Conservation (phyloP, 768 basidiomycete species). For the Xerocomellus amylosporus region DNA sequence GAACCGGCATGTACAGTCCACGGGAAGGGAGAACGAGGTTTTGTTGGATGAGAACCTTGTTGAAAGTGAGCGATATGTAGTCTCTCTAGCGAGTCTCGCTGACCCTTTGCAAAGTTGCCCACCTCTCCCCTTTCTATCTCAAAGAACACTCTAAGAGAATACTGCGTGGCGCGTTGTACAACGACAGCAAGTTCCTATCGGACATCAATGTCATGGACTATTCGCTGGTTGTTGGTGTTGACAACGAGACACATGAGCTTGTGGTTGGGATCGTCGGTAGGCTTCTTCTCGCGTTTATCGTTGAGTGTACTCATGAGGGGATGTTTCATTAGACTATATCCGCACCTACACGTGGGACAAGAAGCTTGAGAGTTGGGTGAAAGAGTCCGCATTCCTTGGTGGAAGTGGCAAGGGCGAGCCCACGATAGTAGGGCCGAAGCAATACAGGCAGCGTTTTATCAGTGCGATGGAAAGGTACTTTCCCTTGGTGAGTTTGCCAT, state of each 20-base stretch:
- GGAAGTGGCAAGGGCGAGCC: slow-evolving; percentile 84
- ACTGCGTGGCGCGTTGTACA: slow-evolving; percentile 83
- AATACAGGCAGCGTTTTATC: slow-evolving; percentile 85
- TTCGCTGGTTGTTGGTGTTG: slow-evolving; percentile 94
- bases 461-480: slow-evolving; percentile 91
- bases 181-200: slow-evolving; percentile 92
- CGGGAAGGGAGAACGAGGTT: slow-evolving; percentile 89
- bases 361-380: slow-evolving; percentile 97
- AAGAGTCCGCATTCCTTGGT: slow-evolving; percentile 89
- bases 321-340: slow-evolving; percentile 67
- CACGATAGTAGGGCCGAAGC: slow-evolving; percentile 94
- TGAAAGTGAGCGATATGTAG: slow-evolving; percentile 54
- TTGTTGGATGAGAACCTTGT: slow-evolving; percentile 95
- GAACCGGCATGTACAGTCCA: slow-evolving; percentile 89
- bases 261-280: slow-evolving; percentile 94
- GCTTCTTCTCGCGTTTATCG: slow-evolving; percentile 29
- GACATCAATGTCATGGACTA: slow-evolving; percentile 98
- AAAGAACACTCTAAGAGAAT: slow-evolving; percentile 97
- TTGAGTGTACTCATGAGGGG: slow-evolving; percentile 5
- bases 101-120: slow-evolving; percentile 55
- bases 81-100: neutral
- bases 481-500: slow-evolving; percentile 56
- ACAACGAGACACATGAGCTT: slow-evolving; percentile 82
- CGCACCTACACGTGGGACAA: slow-evolving; percentile 99
- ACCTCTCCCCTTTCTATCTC: slow-evolving; percentile 86